Evolutionary conservation across 2,329 filamentous ascomycete species (phyloP).

Genomic region (Cladorrhinum sp.): DNA sequence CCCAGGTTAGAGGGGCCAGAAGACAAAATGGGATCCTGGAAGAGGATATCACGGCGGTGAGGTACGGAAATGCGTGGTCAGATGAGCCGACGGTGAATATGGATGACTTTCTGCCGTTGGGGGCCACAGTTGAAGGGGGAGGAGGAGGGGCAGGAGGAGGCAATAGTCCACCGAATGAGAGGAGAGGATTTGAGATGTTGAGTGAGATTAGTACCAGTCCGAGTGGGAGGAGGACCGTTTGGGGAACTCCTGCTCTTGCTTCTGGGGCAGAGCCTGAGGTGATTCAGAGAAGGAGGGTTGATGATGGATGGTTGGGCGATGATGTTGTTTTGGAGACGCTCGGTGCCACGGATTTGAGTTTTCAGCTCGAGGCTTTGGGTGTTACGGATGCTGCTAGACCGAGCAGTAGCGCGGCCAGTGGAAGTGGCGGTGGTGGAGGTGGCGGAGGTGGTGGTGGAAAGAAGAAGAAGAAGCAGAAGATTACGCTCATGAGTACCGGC

Average conservation of each 20-base stretch:
- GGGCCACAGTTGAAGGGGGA: slow-evolving; percentile 33
- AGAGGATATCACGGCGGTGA: slow-evolving; percentile 35
- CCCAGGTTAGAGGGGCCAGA: slow-evolving; percentile 54
- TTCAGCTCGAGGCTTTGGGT: slow-evolving; percentile 56
- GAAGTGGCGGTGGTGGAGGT: slow-evolving; percentile 14
- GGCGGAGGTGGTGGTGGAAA: slow-evolving; percentile 43
- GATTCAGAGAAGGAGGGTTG: slow-evolving; percentile 30
- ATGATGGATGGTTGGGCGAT: slow-evolving; percentile 73
- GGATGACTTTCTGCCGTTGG: slow-evolving; percentile 65
- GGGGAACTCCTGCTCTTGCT: slow-evolving; percentile 77
- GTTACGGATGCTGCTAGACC: slow-evolving; percentile 31
- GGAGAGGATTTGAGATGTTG: slow-evolving; percentile 63
- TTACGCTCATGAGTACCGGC: slow-evolving; percentile 68
- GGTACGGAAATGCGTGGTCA: slow-evolving; percentile 23
- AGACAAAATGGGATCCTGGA: slow-evolving; percentile 40
- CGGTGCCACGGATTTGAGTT: slow-evolving; percentile 54
- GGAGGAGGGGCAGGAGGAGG: slow-evolving; percentile 31
- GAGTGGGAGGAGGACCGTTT: slow-evolving; percentile 73
- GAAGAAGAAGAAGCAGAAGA: slow-evolving; percentile 72
- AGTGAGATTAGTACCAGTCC: slow-evolving; percentile 81
- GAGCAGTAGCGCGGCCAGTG: slow-evolving; percentile 19
- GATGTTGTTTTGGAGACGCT: slow-evolving; percentile 75
- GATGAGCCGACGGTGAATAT: slow-evolving; percentile 43
- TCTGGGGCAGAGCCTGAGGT: slow-evolving; percentile 48
- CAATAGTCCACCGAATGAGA: slow-evolving; percentile 54